Percentiles rank a stretch among this genome's conserved stretches.
These are phyloP conservation scores for Chlorella sp. DNA, from an alignment of 139 green algal species.

Conservation along the genomic window DNA sequence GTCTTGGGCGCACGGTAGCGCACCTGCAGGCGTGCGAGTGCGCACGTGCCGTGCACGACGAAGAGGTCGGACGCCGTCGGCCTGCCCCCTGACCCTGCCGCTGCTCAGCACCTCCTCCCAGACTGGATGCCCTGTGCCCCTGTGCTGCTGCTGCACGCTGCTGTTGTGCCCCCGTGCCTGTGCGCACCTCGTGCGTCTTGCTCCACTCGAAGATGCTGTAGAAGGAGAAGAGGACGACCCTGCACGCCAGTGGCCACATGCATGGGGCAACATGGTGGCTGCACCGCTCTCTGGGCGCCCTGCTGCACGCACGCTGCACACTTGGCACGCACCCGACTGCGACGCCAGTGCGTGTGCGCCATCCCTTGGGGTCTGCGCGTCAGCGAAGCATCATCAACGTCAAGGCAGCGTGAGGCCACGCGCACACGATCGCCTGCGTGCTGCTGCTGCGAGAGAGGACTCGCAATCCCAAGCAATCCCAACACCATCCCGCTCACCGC, in stretches of 20 bases:
- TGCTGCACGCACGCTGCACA: neutral
- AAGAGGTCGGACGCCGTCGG: no score
- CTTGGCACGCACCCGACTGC: slow-evolving; percentile 18
- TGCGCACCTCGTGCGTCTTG: slow-evolving; percentile 22
- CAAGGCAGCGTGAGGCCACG: no score
- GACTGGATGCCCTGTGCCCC: no score
- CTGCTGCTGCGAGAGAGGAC: no score
- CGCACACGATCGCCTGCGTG: no score
- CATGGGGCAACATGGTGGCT: neutral
- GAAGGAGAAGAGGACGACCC: slow-evolving; percentile 13
- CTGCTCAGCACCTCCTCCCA: no score
- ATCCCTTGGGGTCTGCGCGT: slow-evolving; percentile 31
- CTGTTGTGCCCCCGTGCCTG: no score
- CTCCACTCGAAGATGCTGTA: slow-evolving; percentile 29
- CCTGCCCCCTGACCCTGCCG: no score
- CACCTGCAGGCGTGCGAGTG: slow-evolving; percentile 5
- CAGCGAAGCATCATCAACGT: no score
- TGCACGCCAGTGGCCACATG: slow-evolving; percentile 3
- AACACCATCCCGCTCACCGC: slow-evolving; percentile 7
- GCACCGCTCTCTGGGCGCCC: neutral
- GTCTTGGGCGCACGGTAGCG: slow-evolving; percentile 37
- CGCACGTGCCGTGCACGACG: no score
- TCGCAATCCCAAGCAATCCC: no score
- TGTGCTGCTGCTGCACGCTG: no score
- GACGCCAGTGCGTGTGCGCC: slow-evolving; percentile 21